Percentiles rank a stretch among this genome's conserved stretches.
Evolutionary conservation across 805 yeast species (phyloP).

Genomic region (Lachancea lanzarotensis): DNA sequence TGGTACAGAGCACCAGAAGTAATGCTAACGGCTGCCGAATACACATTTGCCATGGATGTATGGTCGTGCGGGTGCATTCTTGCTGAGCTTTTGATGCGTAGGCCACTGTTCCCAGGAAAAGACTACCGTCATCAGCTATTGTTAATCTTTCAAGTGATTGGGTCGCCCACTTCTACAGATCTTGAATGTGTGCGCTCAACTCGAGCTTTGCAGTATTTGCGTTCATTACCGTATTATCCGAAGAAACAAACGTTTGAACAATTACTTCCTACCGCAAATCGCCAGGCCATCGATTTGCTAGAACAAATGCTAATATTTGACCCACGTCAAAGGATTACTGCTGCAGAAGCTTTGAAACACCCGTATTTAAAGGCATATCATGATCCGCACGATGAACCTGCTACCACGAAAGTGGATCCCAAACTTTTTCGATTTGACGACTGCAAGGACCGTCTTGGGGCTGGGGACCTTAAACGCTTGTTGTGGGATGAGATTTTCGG

Average conservation of each 20-base stretch:
- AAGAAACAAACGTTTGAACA: slow-evolving; percentile 8
- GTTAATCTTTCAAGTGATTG: slow-evolving; percentile 76
- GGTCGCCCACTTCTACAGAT: slow-evolving; percentile 81
- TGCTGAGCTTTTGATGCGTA: slow-evolving; percentile 81
- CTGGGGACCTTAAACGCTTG: slow-evolving; percentile 70
- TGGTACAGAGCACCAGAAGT: slow-evolving; percentile 98
- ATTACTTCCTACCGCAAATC: slow-evolving; percentile 47
- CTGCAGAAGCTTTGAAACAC: slow-evolving; percentile 75
- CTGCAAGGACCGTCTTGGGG: slow-evolving; percentile 67
- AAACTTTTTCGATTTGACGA: slow-evolving; percentile 88
- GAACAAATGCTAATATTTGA: slow-evolving; percentile 73
- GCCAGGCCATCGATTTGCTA: slow-evolving; percentile 61
- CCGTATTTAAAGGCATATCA: slow-evolving; percentile 86
- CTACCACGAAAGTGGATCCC: slow-evolving; percentile 72
- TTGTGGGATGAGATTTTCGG: slow-evolving; percentile 65
- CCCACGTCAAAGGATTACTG: slow-evolving; percentile 77
- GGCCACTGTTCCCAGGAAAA: slow-evolving; percentile 88
- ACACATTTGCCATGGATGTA: slow-evolving; percentile 90
- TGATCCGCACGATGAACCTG: slow-evolving; percentile 91
- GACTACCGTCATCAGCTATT: slow-evolving; percentile 90
- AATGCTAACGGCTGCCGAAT: slow-evolving; percentile 89
- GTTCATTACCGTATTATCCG: slow-evolving; percentile 61
- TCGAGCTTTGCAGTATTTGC: slow-evolving; percentile 83
- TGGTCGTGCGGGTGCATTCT: slow-evolving; percentile 97
- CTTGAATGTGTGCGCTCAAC: slow-evolving; percentile 66